A percentile compares a stretch with the other conserved stretches of the same genome.
These are phyloP conservation scores for Sclerotinia borealis DNA, from an alignment of 2,329 filamentous ascomycete genomes.

Conservation along the genomic window DNA sequence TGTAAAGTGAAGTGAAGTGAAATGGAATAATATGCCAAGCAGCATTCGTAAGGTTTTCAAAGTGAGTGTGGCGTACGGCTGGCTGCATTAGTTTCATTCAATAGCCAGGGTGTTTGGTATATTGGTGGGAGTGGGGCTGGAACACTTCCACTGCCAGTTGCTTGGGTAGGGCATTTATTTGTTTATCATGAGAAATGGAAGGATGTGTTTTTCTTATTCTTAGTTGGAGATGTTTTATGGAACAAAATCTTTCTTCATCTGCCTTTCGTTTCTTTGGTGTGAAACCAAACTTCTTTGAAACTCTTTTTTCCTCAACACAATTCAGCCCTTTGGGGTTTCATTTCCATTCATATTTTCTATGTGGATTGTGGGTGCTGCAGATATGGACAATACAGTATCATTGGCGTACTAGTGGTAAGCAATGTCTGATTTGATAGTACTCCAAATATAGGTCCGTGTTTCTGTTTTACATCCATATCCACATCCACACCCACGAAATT, in stretches of 20 bases:
- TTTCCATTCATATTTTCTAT: too few species aligned
- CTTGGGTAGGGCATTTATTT: background rate
- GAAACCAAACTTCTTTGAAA: background rate
- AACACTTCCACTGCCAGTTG: background rate
- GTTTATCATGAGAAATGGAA: background rate
- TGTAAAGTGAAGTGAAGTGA: background rate
- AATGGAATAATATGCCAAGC: background rate
- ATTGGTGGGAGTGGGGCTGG: background rate
- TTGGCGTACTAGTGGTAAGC: background rate
- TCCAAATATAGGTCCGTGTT: conserved; percentile 3
- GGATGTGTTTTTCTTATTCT: background rate
- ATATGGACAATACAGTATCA: too few species aligned
- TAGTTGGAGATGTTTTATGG: background rate
- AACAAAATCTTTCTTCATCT: background rate
- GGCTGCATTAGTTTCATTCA: conserved; percentile 2
- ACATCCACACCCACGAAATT: too few species aligned
- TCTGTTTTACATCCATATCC: background rate
- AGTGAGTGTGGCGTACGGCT: background rate
- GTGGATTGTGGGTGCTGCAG: background rate
- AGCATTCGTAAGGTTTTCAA: background rate
- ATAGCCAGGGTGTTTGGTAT: background rate
- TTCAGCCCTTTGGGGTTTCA: too few species aligned
- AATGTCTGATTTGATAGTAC: background rate
- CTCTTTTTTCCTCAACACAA: too few species aligned
- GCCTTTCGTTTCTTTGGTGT: too few species aligned